Base-by-base conservation (phyloP, 2,329 filamentous ascomycete species). In the Plectosphaerella sp. region DNA sequence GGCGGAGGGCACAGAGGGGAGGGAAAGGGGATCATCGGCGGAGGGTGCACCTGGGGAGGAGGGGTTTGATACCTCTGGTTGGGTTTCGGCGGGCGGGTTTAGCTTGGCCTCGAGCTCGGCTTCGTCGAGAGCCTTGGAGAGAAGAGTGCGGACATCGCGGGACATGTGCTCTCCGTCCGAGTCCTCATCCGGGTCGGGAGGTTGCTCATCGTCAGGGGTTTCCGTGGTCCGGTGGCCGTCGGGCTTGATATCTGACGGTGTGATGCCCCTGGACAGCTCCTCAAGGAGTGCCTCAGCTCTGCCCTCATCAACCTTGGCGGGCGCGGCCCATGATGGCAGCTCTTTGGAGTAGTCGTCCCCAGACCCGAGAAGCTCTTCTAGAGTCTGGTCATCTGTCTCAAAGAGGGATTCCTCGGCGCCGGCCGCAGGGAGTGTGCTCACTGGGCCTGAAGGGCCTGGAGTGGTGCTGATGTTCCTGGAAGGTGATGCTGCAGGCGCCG, bases 81-180 rank as follows among this genome's bases (percentile, higher is more conserved):
- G 11, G 2, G 24, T 9, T 12, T 47, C 45, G 15, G 45, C 22
- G 11, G 33, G 39, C 41, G 25, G 22, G 48, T 45, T 43, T 20
- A 59, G 53, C 22, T 59, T 35, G 24, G 57, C 57, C 24, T 71
- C 67, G 2, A 74, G 60, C 37, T 72, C 69, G 12, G 67, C 64
- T 57, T 80, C 77, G 50, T 80, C 78, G 12, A 71, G 62, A 47
- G 75, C 71, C 25, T 68, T 68, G 3, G 72, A 68, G 14, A 83
- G 68, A 9, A 79, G 64, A 15, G 72, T 63, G 39, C 76, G 67
- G 4, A 75, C 67, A 48, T 78, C 69, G 5, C 63, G 64, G 5
- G 62, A 63, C 75, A 80, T 80, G 2, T 59, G 59, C 35, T 80
- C 77, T 1, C 73, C 73, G n/a, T 82, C 78, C 0, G 79, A 82